Base-by-base conservation (phyloP, 1,139 yeast genomes). In the Pichia sp. region DNA sequence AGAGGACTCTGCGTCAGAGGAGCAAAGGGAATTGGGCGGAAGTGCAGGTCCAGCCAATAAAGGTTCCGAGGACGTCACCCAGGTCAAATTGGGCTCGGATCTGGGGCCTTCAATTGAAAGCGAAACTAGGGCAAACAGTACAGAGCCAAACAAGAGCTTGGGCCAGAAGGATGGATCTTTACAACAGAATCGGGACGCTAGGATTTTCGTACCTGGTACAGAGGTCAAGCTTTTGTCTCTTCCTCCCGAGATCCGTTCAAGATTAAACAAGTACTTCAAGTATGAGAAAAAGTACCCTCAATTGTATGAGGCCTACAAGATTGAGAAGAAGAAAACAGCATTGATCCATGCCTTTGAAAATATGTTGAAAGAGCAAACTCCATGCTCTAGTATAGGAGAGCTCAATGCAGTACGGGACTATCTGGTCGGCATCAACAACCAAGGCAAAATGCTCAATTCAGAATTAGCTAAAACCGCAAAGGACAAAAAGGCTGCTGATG, bases 221-320 rank as follows among this genome's bases (percentile, higher is more conserved):
- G 73, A 75, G 51, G 61, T 67, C 2, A 57, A 51, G 44, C 59
- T 72, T 42, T 72, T 72, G 8, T 73, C 76, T 2, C 69, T 85
- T 36, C 58, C 64, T 1, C 59, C 62, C 7, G 68, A 65, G 10
- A 58, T 66, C 31, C 78, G 79, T 61, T 73, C 84, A 13, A 87
- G 86, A 64, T 72, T 92, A 70, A 79, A 80, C 59, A 90, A 89
- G 72, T 89, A 89, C 66, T 83, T 80, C 56, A 90, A 90, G 68
- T 93, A 90, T 68, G 98, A 93, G 69, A 87, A 87, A 55, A 89
- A 89, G 66, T 92, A 90, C 67, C 98, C 97, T 0, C 71, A 83
- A 23, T 74, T 92, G 15, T 76, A 90, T 50, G 87, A 86, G 50
- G 97, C 98, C 0, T 92, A 87, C 72, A 87, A 90, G 66, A 74